A percentile compares a stretch with the other conserved stretches of the same genome.
Evolutionary conservation across 768 basidiomycete genomes (phyloP).

Genomic region (Mrakia gelida): DNA sequence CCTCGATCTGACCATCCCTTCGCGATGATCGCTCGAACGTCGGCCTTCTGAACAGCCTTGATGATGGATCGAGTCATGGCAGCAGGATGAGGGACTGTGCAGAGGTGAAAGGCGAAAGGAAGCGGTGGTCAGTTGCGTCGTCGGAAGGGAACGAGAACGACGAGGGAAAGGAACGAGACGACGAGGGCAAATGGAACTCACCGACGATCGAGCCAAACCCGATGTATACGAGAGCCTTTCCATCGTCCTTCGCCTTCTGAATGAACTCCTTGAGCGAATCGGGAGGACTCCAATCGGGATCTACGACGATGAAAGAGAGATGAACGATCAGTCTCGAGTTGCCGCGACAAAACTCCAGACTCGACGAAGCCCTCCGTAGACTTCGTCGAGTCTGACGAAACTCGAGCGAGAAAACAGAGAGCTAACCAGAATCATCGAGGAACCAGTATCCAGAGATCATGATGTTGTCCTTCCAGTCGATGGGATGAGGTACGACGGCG

Average conservation of each 20-base stretch:
- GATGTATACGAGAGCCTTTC: slow-evolving; percentile 64
- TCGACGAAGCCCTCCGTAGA: no score
- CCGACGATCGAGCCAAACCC: slow-evolving; percentile 61
- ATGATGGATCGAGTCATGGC: slow-evolving; percentile 56
- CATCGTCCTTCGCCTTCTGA: slow-evolving; percentile 54
- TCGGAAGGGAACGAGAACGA: background rate
- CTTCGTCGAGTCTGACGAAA: no score
- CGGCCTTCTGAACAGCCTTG: slow-evolving; percentile 60
- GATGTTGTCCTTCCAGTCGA: slow-evolving; percentile 54
- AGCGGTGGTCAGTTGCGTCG: background rate
- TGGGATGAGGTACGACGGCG: slow-evolving; percentile 63
- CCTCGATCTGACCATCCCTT: slow-evolving; percentile 63
- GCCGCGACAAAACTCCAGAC: background rate
- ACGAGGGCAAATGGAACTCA: background rate
- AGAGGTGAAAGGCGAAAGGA: background rate
- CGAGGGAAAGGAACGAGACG: no score
- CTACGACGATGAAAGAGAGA: background rate
- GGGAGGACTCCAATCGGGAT: slow-evolving; percentile 57
- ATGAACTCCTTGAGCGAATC: slow-evolving; percentile 55
- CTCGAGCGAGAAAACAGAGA: background rate
- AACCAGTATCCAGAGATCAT: slow-evolving; percentile 55
- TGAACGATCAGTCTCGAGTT: background rate
- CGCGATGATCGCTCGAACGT: slow-evolving; percentile 62
- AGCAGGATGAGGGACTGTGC: slow-evolving; percentile 55
- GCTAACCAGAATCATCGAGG: slow-evolving; percentile 51